A percentile compares a stretch with the other conserved stretches of the same genome.
These are phyloP conservation scores for Hyaloscypha variabilis DNA, from an alignment of 495 filamentous ascomycete species.

Conservation along the genomic window DNA sequence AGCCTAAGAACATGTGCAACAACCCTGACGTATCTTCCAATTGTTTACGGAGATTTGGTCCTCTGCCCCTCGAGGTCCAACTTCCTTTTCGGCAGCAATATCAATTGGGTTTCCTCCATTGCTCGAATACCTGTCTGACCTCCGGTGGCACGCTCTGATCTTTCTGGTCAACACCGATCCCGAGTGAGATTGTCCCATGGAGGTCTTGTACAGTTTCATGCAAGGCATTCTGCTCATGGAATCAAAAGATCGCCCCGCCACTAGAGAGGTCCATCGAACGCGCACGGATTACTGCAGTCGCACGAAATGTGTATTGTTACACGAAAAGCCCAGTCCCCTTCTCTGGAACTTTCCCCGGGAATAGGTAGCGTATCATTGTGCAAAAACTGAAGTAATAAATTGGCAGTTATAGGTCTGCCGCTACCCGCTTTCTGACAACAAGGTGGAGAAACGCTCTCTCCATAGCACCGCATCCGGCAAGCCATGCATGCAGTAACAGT, in stretches of 20 bases:
- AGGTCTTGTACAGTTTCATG: background rate
- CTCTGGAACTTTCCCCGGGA: too few species aligned
- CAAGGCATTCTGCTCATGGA: background rate
- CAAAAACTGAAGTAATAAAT: background rate
- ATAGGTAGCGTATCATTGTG: background rate
- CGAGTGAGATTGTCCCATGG: background rate
- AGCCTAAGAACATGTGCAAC: background rate
- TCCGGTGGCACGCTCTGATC: background rate
- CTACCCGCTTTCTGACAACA: background rate
- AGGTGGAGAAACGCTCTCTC: background rate
- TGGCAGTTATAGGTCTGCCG: background rate
- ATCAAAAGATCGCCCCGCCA: background rate
- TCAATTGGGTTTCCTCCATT: background rate
- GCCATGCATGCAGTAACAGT: too few species aligned
- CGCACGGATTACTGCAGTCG: background rate
- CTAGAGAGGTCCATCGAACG: background rate
- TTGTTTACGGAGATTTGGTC: background rate
- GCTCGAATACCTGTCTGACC: background rate
- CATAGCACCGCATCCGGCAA: too few species aligned
- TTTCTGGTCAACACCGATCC: background rate
- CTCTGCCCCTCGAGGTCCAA: background rate
- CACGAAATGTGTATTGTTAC: background rate
- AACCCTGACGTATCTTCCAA: background rate
- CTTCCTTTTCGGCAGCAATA: background rate
- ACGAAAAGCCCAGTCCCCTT: too few species aligned